Conservation (phyloP, 331 rosid genomes). For the Stylosanthes scabra region DNA sequence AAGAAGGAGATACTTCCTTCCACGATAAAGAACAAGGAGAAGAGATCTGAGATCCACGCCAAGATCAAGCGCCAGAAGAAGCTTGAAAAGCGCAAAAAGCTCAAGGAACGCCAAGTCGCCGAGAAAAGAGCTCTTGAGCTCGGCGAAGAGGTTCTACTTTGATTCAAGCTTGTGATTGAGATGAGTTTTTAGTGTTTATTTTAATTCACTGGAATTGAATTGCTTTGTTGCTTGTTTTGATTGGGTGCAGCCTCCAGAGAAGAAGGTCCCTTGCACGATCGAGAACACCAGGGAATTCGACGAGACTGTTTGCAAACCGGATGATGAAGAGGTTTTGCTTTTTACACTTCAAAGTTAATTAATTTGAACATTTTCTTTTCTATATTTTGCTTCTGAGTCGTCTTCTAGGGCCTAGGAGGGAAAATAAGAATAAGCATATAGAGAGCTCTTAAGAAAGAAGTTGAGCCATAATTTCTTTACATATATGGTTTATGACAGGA, state of each 20-base stretch:
- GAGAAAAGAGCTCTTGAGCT: conserved; percentile 86
- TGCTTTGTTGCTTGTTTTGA: background rate
- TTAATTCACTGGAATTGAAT: background rate
- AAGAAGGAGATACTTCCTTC: conserved; percentile 74
- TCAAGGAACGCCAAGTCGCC: conserved; percentile 77
- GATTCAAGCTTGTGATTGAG: background rate
- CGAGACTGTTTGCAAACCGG: conserved; percentile 86
- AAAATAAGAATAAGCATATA: background rate
- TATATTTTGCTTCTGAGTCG: background rate
- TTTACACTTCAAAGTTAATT: no score
- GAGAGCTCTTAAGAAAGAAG: no score
- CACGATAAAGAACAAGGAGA: conserved; percentile 92
- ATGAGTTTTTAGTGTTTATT: background rate
- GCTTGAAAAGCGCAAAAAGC: conserved; percentile 79
- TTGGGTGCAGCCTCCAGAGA: conserved; percentile 65
- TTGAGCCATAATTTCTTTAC: no score
- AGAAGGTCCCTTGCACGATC: conserved; percentile 74
- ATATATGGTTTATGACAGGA: background rate
- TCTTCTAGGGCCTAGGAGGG: background rate
- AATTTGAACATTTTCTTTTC: background rate
- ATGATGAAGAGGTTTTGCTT: conserved; percentile 77
- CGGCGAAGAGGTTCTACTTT: conserved; percentile 98
- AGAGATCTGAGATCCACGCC: conserved; percentile 75
- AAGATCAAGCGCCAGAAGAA: conserved; percentile 81
- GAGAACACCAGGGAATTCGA: conserved; percentile 92